Evolutionary conservation across 139 green algal genomes (phyloP).

Genomic region (Desmodesmus armatus): DNA sequence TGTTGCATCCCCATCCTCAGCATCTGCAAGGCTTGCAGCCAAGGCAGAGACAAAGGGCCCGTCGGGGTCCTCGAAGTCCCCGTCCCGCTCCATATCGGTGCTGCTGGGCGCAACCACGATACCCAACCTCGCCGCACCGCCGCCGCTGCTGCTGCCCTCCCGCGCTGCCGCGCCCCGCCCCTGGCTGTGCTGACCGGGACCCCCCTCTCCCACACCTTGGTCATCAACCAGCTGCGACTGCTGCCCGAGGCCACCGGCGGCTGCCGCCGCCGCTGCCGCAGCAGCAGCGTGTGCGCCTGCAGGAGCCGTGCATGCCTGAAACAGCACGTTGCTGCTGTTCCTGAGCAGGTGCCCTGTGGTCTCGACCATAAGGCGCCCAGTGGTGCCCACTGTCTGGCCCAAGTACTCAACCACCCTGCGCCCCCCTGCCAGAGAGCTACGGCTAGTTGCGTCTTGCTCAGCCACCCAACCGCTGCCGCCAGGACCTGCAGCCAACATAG

Average conservation of each 20-base stretch:
- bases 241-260: neutral
- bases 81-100: constrained; percentile 25
- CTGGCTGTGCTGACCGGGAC: neutral
- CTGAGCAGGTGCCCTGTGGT: constrained; percentile 38
- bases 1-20: neutral
- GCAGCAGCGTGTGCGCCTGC: neutral
- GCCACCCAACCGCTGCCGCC: constrained; percentile 21
- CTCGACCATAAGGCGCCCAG: constrained; percentile 10
- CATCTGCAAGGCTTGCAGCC: neutral
- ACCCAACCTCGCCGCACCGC: no score
- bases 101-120: constrained; percentile 27
- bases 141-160: neutral
- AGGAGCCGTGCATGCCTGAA: constrained; percentile 24
- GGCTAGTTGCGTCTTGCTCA: neutral
- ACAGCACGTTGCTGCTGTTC: constrained; percentile 11
- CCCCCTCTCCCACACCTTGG: neutral
- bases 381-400: constrained; percentile 13
- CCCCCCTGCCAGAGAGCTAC: neutral
- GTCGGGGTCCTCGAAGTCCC: no score
- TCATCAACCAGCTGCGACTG: neutral
- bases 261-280: neutral
- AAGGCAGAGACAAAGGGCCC: neutral
- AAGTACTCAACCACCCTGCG: constrained; percentile 14
- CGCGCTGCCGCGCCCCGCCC: neutral
- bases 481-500: neutral